Evolutionary conservation across 2,329 filamentous ascomycete genomes (phyloP), one percentile per base, ranked within the genome.

Genomic region (Alternaria brassicicola): DNA sequence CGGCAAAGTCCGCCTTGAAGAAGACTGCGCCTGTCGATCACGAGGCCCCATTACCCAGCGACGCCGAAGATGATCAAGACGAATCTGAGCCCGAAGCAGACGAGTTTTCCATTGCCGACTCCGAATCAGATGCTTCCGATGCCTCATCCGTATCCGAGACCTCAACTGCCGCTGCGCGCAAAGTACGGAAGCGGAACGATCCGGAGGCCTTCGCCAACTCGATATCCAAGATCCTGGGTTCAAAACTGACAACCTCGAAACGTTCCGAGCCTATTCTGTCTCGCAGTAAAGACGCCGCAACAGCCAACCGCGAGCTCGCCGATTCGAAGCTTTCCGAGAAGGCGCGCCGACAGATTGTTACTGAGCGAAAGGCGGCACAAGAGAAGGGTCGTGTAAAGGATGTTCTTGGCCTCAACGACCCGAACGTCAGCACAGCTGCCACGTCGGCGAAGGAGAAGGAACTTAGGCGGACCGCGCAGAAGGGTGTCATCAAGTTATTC

Each of bases 401-500:
- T 79, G 90, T 98, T 2, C 80, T 98, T 57, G 86, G 88, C 9
- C 78, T 89, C 58, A 79, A 83, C 54, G 85, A 85, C n/a, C 63
- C 73, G 2, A 74, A 75, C 6, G 71, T 79, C 35, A 80, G 78
- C 57, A 83, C 82, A 2, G 85, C 84, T 6, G 78, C 80, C 3
- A 81, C 86, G 7, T 78, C 84, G 15, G 91, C 90, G 72, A 85
- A 88, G 69, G 94, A 98, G 82, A 89, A 88, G 80, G 83, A 87
- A 63, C 77, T 98, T 72, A 87, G 91, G 71, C 95, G 96, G 82
- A 92, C 91, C 47, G 93, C 93, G 42, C 92, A 97, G 79, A 86
- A 92, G 53, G 94, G 94, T 86, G 95, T 99, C 38, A 89, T 98
- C 23, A 96, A 94, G 82, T 83, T 99, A 57, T 99, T 99, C 80